Base-by-base conservation (phyloP, 2,329 filamentous ascomycete genomes). In the Penicillium sclerotiorum region DNA sequence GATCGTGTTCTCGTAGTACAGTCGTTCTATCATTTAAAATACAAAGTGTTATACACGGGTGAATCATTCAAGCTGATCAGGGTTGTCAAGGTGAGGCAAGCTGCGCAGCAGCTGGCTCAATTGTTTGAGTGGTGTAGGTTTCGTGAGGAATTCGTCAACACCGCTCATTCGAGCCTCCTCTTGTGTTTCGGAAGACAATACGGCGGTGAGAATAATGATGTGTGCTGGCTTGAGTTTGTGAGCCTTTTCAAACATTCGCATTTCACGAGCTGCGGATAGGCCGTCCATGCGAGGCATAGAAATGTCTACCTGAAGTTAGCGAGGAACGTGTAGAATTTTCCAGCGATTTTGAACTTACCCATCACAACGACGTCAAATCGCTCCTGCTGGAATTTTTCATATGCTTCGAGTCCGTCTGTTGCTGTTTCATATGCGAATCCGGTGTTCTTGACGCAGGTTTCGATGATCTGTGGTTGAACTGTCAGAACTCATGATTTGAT, bases 201-300 rank as follows among this genome's bases (percentile, higher is more conserved):
- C 52, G 8, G 62, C 64, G 2, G 64, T 66, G 8, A 66, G 44
- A 8, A 64, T 61, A 5, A 65, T 53, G 17, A 65, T 62, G 3
- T 57, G 51, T 3, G 57, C 49, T 8, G 50, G 52, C 3, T 37
- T 23, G 5, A 46, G 32, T 15, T 44, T 36, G 2, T 47, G 36
- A 3, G 17, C 27, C 11, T 49, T 51, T 37, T 66, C 66, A 13
- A 60, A 58, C n/a, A 50, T 40, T 12, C 66, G 50, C 39, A 69
- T 68, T 33, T 63, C 45, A 12, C 62, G 59, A 3, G 63, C 64
- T 1, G 64, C 58, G 4, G 56, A 58, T 3, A 68, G 53, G 4
- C 66, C 67, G 45, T 69, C 63, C 65, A 69, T 69, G 7, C 66
- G 57, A 1, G 67, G 67, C 65, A 69, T 69, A 15, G 59, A 66